A percentile compares a stretch with the other conserved stretches of the same genome.
These are phyloP conservation scores for Arthroderma sp. DNA, from an alignment of 2,329 filamentous ascomycete species.

Conservation along the genomic window DNA sequence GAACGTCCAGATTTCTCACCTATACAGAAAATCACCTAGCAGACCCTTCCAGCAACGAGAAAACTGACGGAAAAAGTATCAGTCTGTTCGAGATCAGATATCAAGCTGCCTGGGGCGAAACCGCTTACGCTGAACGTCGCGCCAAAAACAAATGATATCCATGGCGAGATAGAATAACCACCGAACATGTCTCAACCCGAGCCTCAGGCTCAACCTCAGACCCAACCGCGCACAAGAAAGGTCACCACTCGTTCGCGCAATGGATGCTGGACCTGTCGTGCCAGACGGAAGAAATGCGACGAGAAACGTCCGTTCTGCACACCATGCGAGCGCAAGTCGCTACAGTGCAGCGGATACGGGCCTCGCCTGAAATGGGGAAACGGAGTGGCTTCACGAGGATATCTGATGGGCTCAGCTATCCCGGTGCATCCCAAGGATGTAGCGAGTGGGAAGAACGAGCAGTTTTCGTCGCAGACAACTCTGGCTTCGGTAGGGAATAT, in stretches of 20 bases:
- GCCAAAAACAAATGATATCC: too few species aligned
- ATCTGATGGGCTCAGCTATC: slow-evolving; percentile 11
- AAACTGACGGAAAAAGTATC: too few species aligned
- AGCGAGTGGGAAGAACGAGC: background rate
- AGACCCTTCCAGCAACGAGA: too few species aligned
- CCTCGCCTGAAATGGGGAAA: slow-evolving; percentile 14
- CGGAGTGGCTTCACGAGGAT: slow-evolving; percentile 11
- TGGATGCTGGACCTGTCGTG: slow-evolving; percentile 14
- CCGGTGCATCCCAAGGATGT: slow-evolving; percentile 5
- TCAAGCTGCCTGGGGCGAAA: too few species aligned
- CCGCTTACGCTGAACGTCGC: too few species aligned
- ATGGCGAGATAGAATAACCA: too few species aligned
- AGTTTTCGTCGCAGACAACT: background rate
- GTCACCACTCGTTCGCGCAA: slow-evolving; percentile 12
- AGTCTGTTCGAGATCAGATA: too few species aligned
- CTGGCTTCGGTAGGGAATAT: background rate
- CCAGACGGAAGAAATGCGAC: slow-evolving; percentile 14
- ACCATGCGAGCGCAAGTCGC: slow-evolving; percentile 9
- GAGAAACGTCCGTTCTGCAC: slow-evolving; percentile 12
- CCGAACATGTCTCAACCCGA: background rate
- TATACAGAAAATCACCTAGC: too few species aligned
- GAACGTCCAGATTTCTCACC: too few species aligned
- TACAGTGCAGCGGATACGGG: slow-evolving; percentile 12
- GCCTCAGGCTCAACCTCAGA: background rate
- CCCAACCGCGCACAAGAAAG: background rate